Conservation (phyloP, 768 basidiomycete genomes). For the Lactarius psammicola region DNA sequence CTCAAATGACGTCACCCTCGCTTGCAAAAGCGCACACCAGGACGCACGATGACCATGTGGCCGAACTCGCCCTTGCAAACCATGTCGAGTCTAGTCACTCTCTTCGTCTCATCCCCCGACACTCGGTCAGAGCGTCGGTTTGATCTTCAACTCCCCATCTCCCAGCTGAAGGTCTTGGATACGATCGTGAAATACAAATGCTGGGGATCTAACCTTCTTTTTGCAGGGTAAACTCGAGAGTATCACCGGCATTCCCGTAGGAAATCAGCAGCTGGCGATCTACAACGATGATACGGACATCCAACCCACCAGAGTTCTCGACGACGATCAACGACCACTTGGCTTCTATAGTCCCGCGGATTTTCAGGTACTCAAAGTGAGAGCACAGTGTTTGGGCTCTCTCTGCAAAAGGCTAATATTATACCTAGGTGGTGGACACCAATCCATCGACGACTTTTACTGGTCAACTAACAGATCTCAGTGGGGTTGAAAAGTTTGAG, state of each 20-base stretch:
- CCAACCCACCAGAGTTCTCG: slow-evolving; percentile 51
- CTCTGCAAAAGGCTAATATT: neutral
- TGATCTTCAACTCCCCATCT: slow-evolving; percentile 70
- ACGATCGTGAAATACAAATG: neutral
- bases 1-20: neutral
- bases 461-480: slow-evolving; percentile 82
- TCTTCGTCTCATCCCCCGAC: slow-evolving; percentile 84
- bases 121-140: slow-evolving; percentile 88
- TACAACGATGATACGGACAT: slow-evolving; percentile 55
- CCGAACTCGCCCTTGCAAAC: neutral
- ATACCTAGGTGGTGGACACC: slow-evolving; percentile 63
- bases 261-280: slow-evolving; percentile 67
- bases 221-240: slow-evolving; percentile 65
- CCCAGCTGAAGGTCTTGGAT: slow-evolving; percentile 71
- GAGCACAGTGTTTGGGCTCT: slow-evolving; percentile 26
- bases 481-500: slow-evolving; percentile 92
- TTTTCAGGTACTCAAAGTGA: slow-evolving; percentile 79
- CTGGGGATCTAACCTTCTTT: neutral
- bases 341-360: slow-evolving; percentile 74
- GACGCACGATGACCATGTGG: neutral
- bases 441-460: slow-evolving; percentile 75
- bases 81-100: slow-evolving; percentile 53
- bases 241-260: slow-evolving; percentile 84
- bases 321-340: slow-evolving; percentile 65
- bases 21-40: neutral